Evolutionary conservation across 1,139 yeast species (phyloP).

Genomic region (Lodderomyces beijingensis): DNA sequence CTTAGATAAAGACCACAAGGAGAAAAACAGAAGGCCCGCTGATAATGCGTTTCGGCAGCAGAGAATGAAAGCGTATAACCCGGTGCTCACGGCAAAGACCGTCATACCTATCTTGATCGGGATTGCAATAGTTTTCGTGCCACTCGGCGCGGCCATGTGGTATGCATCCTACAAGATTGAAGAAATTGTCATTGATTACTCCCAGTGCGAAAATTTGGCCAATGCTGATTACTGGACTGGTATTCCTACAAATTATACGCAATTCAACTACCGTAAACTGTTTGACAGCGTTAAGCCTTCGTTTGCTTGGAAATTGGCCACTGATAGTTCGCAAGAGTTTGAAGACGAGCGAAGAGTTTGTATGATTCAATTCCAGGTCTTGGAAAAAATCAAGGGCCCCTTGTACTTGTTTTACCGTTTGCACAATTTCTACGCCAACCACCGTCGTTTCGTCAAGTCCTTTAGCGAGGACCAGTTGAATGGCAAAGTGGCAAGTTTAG

Average conservation of each 20-base stretch:
- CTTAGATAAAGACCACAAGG: slow-evolving; percentile 20
- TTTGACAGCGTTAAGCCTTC: slow-evolving; percentile 5
- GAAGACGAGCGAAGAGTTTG: slow-evolving; percentile 65
- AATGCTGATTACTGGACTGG: slow-evolving; percentile 46
- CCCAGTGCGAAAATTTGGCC: slow-evolving; percentile 66
- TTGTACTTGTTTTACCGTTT: slow-evolving; percentile 76
- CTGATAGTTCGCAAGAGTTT: slow-evolving; percentile 47
- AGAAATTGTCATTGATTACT: slow-evolving; percentile 77
- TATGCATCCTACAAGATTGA: slow-evolving; percentile 74
- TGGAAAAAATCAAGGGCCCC: slow-evolving; percentile 69
- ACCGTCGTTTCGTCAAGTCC: slow-evolving; percentile 87
- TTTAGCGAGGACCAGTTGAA: slow-evolving; percentile 86
- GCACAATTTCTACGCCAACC: slow-evolving; percentile 85
- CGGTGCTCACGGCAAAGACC: slow-evolving; percentile 86
- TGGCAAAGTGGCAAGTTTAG: slow-evolving; percentile 61
- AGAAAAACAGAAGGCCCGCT: slow-evolving; percentile 49
- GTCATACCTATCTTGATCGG: slow-evolving; percentile 76
- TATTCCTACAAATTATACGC: slow-evolving; percentile 58
- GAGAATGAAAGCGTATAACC: slow-evolving; percentile 44
- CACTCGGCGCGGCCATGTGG: slow-evolving; percentile 88
- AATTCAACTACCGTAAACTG: slow-evolving; percentile 45
- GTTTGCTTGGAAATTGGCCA: slow-evolving; percentile 54
- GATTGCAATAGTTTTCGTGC: slow-evolving; percentile 80
- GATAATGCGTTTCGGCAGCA: slow-evolving; percentile 66
- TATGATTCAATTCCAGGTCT: slow-evolving; percentile 72